Percentiles rank a stretch among this genome's conserved stretches.
Conservation (phyloP, 148 eudicot species). For the Nyssa sinensis region DNA sequence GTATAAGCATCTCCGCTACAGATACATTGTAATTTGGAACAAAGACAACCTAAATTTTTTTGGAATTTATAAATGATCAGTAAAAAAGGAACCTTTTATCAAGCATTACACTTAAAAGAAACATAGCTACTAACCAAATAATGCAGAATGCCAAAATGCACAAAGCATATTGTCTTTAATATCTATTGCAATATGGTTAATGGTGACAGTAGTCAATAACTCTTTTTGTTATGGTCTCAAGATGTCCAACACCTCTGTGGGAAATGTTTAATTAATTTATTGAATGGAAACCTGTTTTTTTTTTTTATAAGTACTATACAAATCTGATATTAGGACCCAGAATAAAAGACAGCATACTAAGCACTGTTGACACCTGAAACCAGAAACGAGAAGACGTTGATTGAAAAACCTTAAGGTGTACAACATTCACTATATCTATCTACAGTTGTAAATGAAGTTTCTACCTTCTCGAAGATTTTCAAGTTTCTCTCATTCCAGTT, state of each 20-base stretch:
- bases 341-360: not conserved
- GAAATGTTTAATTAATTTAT: not conserved
- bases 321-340: not conserved
- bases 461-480: too few relatives aligned
- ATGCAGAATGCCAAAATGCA: conserved; percentile 5
- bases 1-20: conserved; percentile 94
- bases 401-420: too few relatives aligned
- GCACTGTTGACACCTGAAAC: too few relatives aligned
- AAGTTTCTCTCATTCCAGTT: too few relatives aligned
- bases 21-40: conserved; percentile 98
- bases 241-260: not conserved
- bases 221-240: not conserved
- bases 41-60: conserved; percentile 69
- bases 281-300: too few relatives aligned
- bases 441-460: too few relatives aligned
- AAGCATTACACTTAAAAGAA: too few relatives aligned
- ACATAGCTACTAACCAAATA: not conserved
- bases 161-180: not conserved
- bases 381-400: not conserved
- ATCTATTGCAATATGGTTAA: not conserved
- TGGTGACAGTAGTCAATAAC: not conserved
- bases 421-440: too few relatives aligned
- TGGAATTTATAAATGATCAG: not conserved
- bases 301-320: too few relatives aligned
- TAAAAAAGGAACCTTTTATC: not conserved